Base-by-base conservation (phyloP, 2,329 filamentous ascomycete genomes). In the Cryphonectria radicalis region DNA sequence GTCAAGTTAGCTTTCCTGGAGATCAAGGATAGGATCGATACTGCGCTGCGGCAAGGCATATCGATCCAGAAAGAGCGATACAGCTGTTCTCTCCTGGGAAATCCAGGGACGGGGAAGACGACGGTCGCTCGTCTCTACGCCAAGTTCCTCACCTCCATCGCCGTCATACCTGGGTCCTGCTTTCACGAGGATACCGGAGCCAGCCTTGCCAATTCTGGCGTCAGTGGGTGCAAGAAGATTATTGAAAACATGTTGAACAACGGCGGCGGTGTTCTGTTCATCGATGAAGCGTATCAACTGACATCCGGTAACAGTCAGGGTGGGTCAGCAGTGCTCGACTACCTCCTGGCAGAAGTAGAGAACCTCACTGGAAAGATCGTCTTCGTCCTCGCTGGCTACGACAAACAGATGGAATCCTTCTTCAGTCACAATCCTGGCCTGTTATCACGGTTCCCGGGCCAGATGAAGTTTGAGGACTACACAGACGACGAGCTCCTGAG, bases 251-350 rank as follows among this genome's bases (percentile, higher is more conserved):
- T 95, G 0, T 78, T 89, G 4, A 82, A 89, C 40, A 74, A 79
- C 0, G 89, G 88, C 0, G 92, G 92, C 0, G 93, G 93, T 0
- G 90, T 90, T 0, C 76, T 93, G 1, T 95, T 95, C 76, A 91
- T 95, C 32, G 93, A 95, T 72, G 92, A 95, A 78, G 92, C 92
- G 0, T 94, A 95, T 76, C 92, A 95, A 74, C 82, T 95, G 0
- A 85, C 88, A 0, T 88, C 87, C 0, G 86, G 86, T 0, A 87
- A 88, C 69, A 91, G 81, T 32, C 75, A 77, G 2, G 87, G 87
- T 0, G 92, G 92, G 0, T 82, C 80, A 0, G 85, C 86, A 0
- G 91, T 94, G 0, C 81, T 95, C 0, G 92, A 95, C 73, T 93
- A 86, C 72, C 82, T 95, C 0, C 85, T 95, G 0, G 85, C 91